phyloP scores from a whole-genome alignment of 1,284 basidiomycete species.

The Apiotrichum gamsii region DNA sequence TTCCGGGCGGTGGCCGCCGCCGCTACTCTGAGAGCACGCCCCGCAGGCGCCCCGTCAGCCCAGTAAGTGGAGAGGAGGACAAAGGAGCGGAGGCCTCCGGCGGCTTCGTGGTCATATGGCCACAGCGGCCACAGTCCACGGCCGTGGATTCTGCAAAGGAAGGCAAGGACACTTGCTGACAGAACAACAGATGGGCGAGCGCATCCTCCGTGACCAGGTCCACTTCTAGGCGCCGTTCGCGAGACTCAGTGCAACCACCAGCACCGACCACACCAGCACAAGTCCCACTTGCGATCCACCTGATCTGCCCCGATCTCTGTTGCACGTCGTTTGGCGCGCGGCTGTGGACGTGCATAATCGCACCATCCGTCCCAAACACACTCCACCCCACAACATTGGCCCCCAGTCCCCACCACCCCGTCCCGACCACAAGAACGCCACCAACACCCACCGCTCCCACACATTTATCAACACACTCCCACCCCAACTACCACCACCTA shows the following conservation, averaged over 20 bases:
- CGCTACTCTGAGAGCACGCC: conserved; percentile 32
- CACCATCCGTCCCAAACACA: no score
- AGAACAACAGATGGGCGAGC: conserved; percentile 37
- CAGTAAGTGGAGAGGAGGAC: conserved; percentile 25
- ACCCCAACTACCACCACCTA: no score
- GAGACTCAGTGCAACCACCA: no score
- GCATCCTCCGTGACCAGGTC: conserved; percentile 41
- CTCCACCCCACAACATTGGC: background rate
- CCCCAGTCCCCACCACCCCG: background rate
- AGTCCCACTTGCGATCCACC: background rate
- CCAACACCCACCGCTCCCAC: background rate
- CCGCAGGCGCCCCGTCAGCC: conserved; percentile 39
- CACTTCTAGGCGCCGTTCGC: conserved; percentile 38
- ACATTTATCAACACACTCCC: background rate
- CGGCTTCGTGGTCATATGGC: no score
- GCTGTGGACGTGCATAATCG: no score
- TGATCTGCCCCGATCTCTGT: background rate
- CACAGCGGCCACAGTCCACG: no score
- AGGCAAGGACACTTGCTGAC: conserved; percentile 1
- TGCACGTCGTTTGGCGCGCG: background rate
- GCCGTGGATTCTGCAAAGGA: no score
- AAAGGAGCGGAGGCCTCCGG: background rate
- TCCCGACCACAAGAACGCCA: no score
- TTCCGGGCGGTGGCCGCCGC: conserved; percentile 7
- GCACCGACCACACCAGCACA: no score